Evolutionary conservation across 2,329 filamentous ascomycete genomes (phyloP), one percentile per base, ranked within the genome.

Genomic region (Pseudopithomyces chartarum): DNA sequence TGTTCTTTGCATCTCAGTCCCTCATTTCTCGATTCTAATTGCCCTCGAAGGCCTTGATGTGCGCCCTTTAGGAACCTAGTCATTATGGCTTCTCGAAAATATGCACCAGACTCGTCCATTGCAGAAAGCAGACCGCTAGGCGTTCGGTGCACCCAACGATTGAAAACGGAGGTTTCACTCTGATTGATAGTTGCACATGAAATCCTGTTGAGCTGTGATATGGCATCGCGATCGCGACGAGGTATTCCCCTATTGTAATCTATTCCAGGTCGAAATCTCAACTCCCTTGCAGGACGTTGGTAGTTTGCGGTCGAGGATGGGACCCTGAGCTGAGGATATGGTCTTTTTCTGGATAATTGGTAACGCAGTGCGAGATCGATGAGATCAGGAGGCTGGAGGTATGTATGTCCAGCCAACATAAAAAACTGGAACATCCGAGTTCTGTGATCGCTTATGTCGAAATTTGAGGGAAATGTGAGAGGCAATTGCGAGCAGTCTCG

Each of bases 311-410:
- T 63, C 17, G 61, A 62, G 15, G 10, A 2, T 4, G 65, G 63
- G 6, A 63, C 47, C 7, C n/a, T 22, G 10, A 62, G 23, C 3
- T 23, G 0, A 6, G 61, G 52, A 22, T 67, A 70, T 15, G 66
- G 66, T 6, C 17, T 51, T 10, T 45, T 45, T 12, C 40, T 61
- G 6, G 54, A 55, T 5, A 55, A 11, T 12, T 48, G 36, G 36
- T 58, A 56, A 32, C 67, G 66, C 15, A 66, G 15, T 13, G 53
- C 46, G 38, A 70, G 64, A 19, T 69, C 67, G 51, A 69, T 63
- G 2, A 70, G 43, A 43, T 71, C 69, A 32, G 65, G 64, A 1
- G 67, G 65, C 38, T 70, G 67, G 2, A 69, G 54, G 48, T 68
- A 63, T n/a, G 60, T 59, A 34, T 67, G 64, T 4, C 59, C 60